Evolutionary conservation across 495 filamentous ascomycete species (phyloP), one percentile per base, ranked within the genome.

Genomic region (Parathielavia appendiculata): DNA sequence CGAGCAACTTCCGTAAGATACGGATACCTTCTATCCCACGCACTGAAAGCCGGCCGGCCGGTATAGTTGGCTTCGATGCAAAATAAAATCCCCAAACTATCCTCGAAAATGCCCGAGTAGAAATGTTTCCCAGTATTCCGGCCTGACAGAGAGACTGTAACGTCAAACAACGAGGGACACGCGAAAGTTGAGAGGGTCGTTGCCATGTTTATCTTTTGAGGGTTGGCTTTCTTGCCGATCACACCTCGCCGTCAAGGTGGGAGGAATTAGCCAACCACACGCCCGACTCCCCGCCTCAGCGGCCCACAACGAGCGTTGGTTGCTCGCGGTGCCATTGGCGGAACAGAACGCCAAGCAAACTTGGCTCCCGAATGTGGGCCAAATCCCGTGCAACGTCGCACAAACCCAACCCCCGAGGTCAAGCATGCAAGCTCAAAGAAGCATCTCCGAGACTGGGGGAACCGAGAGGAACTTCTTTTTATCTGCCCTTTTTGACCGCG

Each of bases 11-110:
- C 20, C 30, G n/a, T n/a, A n/a, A n/a, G n/a, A n/a, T n/a, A n/a
- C n/a, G n/a, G n/a, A n/a, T 14, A 23, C 43, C 6, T n/a, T 23
- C 50, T 43, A 16, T 54, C 26, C 4, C 40, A 48, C 41, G 48
- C 54, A 41, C 43, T 61, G 47, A 51, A 46, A 41, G 59, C 54
- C 39, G 54, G 41, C 59, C 48, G 54, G 53, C 6, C 6, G 26
- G 26, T 30, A 30, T 6, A 30, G 26, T 30, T 2, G 26, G 26
- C 6, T 30, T 30, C 6, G 26, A 30, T 34, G 14, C 26, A 51
- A 36, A 53, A n/a, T 43, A 2, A 13, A 30, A n/a, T 32, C 54
- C 36, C 52, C 56, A 47, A 40, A 50, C 16, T 16, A 20, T 30
- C 11, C n/a, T 52, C 2, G 9, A 14, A 26, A 19, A 22, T 9